Evolutionary conservation across 495 filamentous ascomycete genomes (phyloP), one percentile per base, ranked within the genome.

Genomic region (Choiromyces venosus): DNA sequence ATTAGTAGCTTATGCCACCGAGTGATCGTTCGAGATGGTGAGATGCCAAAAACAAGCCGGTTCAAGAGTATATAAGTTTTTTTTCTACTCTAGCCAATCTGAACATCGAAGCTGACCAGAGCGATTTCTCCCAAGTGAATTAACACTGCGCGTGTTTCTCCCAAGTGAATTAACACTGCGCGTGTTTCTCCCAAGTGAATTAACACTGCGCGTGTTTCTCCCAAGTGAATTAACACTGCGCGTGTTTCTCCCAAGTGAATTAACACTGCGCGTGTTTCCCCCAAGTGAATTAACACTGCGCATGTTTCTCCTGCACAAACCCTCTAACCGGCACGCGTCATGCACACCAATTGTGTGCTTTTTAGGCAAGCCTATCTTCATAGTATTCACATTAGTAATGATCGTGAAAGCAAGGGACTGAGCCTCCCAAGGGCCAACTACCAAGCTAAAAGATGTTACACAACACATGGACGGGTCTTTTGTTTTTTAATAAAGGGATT

Each of bases 161-260:
- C 3, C n/a, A n/a, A n/a, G n/a, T n/a, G n/a, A n/a, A n/a, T n/a
- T n/a, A n/a, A 4, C 52, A 33, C 52, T 61, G 25, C 9, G 25
- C 25, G 33, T n/a, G 1, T 0, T 4, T 14, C 52, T 29, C 10
- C 3, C n/a, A n/a, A n/a, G n/a, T n/a, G n/a, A n/a, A n/a, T n/a
- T n/a, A n/a, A 4, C 52, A 33, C 52, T 61, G 25, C 9, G 25
- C 25, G 33, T n/a, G 1, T 0, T 4, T 14, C 52, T 29, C 10
- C 3, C n/a, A n/a, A n/a, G n/a, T n/a, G n/a, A n/a, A n/a, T n/a
- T n/a, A n/a, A 4, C 52, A 33, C 52, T 61, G 25, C 9, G 25
- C 25, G 33, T n/a, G 1, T 33, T 16, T 0, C 0, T n/a, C 1
- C 12, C 0, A 12, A 6, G 0, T 3, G 2, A n/a, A n/a, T n/a